These are phyloP conservation scores for Fraxinus albicans DNA, from an alignment of 305 asterid species.

Conservation along the genomic window DNA sequence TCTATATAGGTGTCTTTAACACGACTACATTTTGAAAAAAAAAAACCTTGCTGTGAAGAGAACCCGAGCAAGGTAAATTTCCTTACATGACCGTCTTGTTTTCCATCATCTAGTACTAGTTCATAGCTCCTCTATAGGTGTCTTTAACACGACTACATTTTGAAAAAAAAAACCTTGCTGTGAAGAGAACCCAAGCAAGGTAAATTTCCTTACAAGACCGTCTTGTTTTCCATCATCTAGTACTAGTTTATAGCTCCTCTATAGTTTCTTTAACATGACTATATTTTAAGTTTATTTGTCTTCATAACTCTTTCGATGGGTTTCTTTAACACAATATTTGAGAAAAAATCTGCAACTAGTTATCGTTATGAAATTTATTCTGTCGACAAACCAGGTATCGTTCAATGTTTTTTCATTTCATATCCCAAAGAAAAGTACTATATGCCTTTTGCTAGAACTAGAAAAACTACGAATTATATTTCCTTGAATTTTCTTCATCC, in stretches of 20 bases:
- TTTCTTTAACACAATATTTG: too few relatives aligned
- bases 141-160: too few relatives aligned
- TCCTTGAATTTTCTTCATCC: neutral
- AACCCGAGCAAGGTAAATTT: slow-evolving; percentile 2
- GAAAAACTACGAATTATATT: neutral
- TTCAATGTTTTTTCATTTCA: too few relatives aligned
- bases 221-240: too few relatives aligned
- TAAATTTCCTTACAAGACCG: too few relatives aligned
- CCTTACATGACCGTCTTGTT: neutral
- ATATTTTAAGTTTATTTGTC: neutral
- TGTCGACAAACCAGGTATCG: neutral
- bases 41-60: neutral
- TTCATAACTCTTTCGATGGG: neutral
- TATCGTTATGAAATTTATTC: neutral
- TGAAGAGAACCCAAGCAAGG: too few relatives aligned
- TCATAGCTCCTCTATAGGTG: too few relatives aligned
- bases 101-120: too few relatives aligned
- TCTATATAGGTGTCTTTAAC: neutral
- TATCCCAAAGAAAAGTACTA: too few relatives aligned
- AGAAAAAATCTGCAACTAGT: neutral
- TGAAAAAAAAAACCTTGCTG: too few relatives aligned
- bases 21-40: neutral
- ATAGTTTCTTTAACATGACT: neutral
- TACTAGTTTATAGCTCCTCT: neutral
- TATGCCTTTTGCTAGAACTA: too few relatives aligned